phyloP scores from a whole-genome alignment of 495 filamentous ascomycete species.

The Astrothelium macrocarpum region DNA sequence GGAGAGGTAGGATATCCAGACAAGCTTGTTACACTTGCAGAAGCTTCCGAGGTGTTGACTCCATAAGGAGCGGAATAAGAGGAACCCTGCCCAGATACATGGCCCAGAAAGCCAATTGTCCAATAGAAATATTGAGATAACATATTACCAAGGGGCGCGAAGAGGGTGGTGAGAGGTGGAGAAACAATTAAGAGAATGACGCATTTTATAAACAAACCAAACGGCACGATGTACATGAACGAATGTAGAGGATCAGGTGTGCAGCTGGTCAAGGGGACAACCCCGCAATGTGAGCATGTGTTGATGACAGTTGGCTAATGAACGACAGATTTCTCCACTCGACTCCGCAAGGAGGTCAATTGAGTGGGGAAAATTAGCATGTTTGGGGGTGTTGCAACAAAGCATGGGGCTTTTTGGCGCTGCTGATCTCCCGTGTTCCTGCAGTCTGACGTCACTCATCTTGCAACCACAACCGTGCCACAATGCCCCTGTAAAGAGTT shows the following conservation, averaged over 20 bases:
- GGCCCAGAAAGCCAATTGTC: background rate
- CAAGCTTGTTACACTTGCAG: background rate
- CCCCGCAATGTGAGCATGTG: background rate
- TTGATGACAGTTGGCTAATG: background rate
- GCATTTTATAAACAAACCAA: background rate
- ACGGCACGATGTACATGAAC: background rate
- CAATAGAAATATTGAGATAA: background rate
- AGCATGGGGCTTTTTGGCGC: background rate
- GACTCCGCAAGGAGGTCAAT: background rate
- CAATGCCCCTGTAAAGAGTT: too few species aligned
- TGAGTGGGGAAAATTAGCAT: background rate
- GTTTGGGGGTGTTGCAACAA: background rate
- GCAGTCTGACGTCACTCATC: background rate
- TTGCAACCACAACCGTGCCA: too few species aligned
- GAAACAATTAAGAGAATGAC: background rate
- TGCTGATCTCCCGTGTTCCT: background rate
- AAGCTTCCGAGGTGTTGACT: background rate
- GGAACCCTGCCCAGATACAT: background rate
- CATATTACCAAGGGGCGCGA: background rate
- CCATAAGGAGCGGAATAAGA: conserved; percentile 4
- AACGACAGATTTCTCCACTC: background rate
- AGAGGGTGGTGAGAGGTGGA: background rate
- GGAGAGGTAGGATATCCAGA: conserved; percentile 1
- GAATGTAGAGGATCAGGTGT: background rate
- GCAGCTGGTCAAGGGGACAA: background rate